Percentiles rank a stretch among this genome's conserved stretches.
Evolutionary conservation across 306 rosid genomes (phyloP).

Genomic region (Mucuna pruriens): DNA sequence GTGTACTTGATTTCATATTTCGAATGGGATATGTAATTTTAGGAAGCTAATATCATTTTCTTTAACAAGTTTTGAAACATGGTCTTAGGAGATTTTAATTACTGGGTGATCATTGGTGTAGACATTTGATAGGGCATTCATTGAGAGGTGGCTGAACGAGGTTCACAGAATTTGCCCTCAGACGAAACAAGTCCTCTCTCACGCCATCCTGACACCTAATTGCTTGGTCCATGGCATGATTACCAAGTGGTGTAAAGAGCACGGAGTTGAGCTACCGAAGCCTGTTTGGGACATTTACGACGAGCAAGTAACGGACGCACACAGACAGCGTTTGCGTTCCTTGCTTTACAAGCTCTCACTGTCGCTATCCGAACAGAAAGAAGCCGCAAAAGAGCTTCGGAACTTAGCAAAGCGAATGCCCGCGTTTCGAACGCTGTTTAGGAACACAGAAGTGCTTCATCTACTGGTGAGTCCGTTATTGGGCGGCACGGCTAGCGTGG

Average conservation of each 20-base stretch:
- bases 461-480: constrained; percentile 47
- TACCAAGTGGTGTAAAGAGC: constrained; percentile 50
- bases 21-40: too few relatives aligned
- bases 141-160: constrained; percentile 53
- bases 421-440: constrained; percentile 44
- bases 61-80: too few relatives aligned
- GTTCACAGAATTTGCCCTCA: constrained; percentile 47
- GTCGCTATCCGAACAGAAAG: constrained; percentile 48
- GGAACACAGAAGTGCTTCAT: constrained; percentile 23
- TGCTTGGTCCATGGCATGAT: constrained; percentile 48
- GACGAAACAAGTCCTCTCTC: constrained; percentile 49
- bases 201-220: constrained; percentile 48
- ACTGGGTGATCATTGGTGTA: too few relatives aligned
- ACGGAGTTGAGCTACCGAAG: constrained; percentile 41
- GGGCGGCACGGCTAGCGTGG: background rate
- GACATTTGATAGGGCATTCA: constrained; percentile 58
- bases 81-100: too few relatives aligned
- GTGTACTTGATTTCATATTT: too few relatives aligned
- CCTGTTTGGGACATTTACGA: constrained; percentile 20
- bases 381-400: constrained; percentile 64
- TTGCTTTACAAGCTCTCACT: constrained; percentile 51
- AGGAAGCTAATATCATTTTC: too few relatives aligned
- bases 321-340: constrained; percentile 26
- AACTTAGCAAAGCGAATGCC: constrained; percentile 38
- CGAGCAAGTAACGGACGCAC: constrained; percentile 23